Conservation (phyloP, 2,329 filamentous ascomycete genomes). For the Falciphora oryzae region DNA sequence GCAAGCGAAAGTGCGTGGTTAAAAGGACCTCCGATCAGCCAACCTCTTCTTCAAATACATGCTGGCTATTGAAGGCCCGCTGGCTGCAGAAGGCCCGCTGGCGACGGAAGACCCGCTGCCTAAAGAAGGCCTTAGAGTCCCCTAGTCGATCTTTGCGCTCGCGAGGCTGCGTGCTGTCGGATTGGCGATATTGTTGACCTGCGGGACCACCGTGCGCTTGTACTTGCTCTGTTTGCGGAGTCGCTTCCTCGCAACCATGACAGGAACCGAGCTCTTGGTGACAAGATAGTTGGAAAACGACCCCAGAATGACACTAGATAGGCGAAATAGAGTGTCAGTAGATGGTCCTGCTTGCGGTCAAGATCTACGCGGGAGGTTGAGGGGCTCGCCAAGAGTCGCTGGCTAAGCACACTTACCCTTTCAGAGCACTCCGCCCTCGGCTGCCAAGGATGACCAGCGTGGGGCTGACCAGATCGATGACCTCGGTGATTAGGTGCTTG, state of each 20-base stretch:
- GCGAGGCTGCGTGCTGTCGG: conserved; percentile 61
- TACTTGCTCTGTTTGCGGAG: conserved; percentile 82
- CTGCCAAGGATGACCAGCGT: conserved; percentile 92
- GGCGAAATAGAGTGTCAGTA: conserved; percentile 11
- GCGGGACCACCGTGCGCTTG: conserved; percentile 61
- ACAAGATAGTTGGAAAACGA: conserved; percentile 98
- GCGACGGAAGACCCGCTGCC: neutral
- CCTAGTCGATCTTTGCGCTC: conserved; percentile 69
- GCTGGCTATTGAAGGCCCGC: neutral
- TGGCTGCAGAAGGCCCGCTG: too few relatives aligned
- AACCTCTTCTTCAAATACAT: neutral
- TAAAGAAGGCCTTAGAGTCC: neutral
- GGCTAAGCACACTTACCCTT: conserved; percentile 60
- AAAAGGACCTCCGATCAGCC: neutral
- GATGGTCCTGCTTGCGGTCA: neutral
- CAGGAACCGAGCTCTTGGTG: conserved; percentile 91
- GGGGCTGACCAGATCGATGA: conserved; percentile 88
- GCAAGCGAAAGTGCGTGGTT: too few relatives aligned
- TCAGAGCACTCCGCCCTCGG: conserved; percentile 82
- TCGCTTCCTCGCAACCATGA: conserved; percentile 95
- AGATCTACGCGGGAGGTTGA: neutral
- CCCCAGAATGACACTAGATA: conserved; percentile 74
- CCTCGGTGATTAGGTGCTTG: conserved; percentile 91
- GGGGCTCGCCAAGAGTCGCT: neutral
- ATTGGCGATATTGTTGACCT: conserved; percentile 76